Evolutionary conservation across 768 basidiomycete genomes (phyloP).

Genomic region (Coprinopsis marcescibilis): DNA sequence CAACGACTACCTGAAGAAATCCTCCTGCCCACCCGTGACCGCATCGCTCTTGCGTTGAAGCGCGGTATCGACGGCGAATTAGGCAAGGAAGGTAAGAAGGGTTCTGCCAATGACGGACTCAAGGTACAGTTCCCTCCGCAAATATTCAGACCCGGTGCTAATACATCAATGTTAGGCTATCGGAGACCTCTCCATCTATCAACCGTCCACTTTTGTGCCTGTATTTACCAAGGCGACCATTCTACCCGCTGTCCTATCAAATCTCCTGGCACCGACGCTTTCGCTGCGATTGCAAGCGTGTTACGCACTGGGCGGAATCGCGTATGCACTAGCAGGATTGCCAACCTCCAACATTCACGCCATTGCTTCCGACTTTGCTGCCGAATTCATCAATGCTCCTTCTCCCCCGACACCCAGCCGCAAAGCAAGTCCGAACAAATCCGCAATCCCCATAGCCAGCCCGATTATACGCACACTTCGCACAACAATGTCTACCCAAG

Average conservation of each 20-base stretch:
- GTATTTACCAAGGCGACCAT: constrained; percentile 40
- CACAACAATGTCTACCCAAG: constrained; percentile 48
- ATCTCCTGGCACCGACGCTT: constrained; percentile 59
- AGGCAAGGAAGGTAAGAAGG: constrained; percentile 87
- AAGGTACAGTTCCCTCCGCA: constrained; percentile 40
- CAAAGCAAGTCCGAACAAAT: constrained; percentile 13
- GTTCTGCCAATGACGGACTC: constrained; percentile 70
- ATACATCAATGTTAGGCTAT: constrained; percentile 47
- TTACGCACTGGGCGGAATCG: constrained; percentile 69
- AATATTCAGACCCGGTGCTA: background rate
- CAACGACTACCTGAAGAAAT: constrained; percentile 63
- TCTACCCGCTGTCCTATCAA: constrained; percentile 56
- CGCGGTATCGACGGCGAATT: constrained; percentile 80
- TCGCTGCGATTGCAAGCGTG: constrained; percentile 67
- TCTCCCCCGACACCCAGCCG: constrained; percentile 30
- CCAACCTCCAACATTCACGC: constrained; percentile 44
- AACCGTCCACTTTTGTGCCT: constrained; percentile 64
- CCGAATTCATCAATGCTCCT: constrained; percentile 40
- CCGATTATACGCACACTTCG: constrained; percentile 61
- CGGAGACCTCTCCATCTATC: constrained; percentile 58
- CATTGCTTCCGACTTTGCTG: constrained; percentile 45
- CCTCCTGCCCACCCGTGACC: constrained; percentile 54
- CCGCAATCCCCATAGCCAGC: constrained; percentile 28
- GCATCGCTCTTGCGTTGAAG: constrained; percentile 65
- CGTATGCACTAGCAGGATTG: constrained; percentile 44